Evolutionary conservation across 352 stramenopile genomes (phyloP).

Genomic region (Blastocystis sp.): DNA sequence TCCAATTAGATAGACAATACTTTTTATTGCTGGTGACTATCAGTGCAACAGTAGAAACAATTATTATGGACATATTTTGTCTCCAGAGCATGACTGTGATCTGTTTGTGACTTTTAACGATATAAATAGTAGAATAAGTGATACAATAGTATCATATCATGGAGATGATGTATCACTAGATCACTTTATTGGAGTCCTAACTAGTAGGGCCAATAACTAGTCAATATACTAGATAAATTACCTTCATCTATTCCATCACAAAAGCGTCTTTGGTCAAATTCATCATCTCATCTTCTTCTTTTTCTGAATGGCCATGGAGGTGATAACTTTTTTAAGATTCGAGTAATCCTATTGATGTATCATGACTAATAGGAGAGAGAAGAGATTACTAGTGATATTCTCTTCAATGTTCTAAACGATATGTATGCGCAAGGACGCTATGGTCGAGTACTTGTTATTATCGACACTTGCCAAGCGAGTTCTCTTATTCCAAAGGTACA

Average conservation of each 20-base stretch:
- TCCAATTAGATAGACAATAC: neutral
- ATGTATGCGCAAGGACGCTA: neutral
- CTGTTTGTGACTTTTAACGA: neutral
- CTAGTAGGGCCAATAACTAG: neutral
- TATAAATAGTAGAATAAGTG: neutral
- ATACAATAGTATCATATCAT: neutral
- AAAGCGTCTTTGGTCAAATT: neutral
- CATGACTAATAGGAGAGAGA: neutral
- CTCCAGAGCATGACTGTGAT: neutral
- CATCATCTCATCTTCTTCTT: neutral
- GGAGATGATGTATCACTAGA: neutral
- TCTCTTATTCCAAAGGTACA: conserved; percentile 8
- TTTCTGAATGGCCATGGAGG: conserved; percentile 47
- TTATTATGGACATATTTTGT: neutral
- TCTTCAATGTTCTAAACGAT: neutral
- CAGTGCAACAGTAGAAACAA: neutral
- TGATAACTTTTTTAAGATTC: conserved; percentile 32
- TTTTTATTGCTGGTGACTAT: conserved; percentile 9
- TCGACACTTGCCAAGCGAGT: conserved; percentile 33
- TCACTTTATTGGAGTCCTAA: neutral
- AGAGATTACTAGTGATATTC: conserved; percentile 4
- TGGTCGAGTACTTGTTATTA: neutral
- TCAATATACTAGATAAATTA: neutral
- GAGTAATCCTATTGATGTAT: neutral
- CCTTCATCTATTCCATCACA: neutral